Conservation (phyloP, 257 asterid species). For the Coffea eugenioides region DNA sequence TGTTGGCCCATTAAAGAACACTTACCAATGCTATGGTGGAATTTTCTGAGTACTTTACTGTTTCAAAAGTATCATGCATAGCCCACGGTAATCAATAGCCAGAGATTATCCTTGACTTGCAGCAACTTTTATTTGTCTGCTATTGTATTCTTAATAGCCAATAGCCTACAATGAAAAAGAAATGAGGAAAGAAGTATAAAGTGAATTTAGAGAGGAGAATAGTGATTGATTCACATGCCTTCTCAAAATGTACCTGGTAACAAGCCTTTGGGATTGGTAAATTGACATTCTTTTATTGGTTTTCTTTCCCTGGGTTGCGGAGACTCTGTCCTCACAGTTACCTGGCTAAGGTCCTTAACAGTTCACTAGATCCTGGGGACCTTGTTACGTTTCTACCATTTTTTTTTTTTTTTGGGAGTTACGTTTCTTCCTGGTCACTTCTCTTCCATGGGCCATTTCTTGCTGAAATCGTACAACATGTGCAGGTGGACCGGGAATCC, state of each 20-base stretch:
- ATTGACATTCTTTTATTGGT: too few species aligned
- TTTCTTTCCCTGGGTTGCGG: too few species aligned
- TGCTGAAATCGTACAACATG: background rate
- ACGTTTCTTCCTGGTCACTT: background rate
- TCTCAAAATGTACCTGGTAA: background rate
- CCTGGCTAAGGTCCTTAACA: too few species aligned
- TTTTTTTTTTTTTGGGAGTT: too few species aligned
- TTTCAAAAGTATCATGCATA: background rate
- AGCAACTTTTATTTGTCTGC: background rate
- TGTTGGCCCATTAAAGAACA: background rate
- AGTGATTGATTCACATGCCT: background rate
- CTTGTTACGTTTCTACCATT: too few species aligned
- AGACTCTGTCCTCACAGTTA: too few species aligned
- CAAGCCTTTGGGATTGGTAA: background rate
- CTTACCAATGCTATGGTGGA: background rate
- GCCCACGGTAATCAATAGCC: background rate
- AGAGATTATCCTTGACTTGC: background rate
- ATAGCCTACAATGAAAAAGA: background rate
- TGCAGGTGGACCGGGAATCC: conserved; percentile 77
- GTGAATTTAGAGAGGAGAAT: background rate
- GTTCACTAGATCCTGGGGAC: too few species aligned
- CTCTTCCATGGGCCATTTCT: background rate
- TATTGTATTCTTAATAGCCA: background rate
- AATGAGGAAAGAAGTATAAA: background rate
- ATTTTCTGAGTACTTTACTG: background rate